Base-by-base conservation (phyloP, 1,284 basidiomycete genomes). In the Athelia sp. region DNA sequence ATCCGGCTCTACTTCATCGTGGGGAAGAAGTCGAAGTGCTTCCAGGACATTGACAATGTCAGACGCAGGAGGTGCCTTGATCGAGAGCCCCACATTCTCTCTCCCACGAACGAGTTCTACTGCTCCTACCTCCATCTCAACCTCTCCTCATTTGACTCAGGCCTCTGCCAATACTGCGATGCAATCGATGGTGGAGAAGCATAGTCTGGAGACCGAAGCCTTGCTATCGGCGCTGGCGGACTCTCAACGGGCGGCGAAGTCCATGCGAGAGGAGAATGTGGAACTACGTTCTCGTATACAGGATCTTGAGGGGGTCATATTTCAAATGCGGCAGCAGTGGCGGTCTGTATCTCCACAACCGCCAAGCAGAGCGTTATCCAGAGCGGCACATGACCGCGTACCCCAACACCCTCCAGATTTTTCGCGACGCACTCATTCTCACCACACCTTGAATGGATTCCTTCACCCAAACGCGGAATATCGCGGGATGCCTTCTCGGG, bases 161-260 rank as follows among this genome's bases (percentile, higher is more conserved):
- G 17, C n/a, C 15, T 43, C 55, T 17, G 58, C 63, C 38, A 63
- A 69, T 36, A 54, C 49, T 47, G 68, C 63, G 54, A 51, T 76
- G 0, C 69, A 72, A 52, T 57, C 66, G 43, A 56, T 87, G 61
- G 79, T 77, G 58, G 85, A 87, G 8, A 82, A 78, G 53, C 87
- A 89, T 56, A 66, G 73, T 11, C 65, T 74, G 2, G 86, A 89
- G 64, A 87, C 81, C 18, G 81, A 75, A 18, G 84, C 85, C 11
- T 64, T 90, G 4, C 73, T 90, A 3, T 67, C 70, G 34, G 87
- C 87, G 2, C 68, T 90, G 11, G 82, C 82, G 0, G 87, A 90
- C 60, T 83, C 84, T 1, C 87, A 90, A 59, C 69, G 81, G 43
- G 82, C 78, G 14, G 74, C 72, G 2, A 74, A 76, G 54, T 62